These are phyloP conservation scores for Magnaporthiopsis poae DNA, from an alignment of 2,329 filamentous ascomycete genomes.

Conservation along the genomic window DNA sequence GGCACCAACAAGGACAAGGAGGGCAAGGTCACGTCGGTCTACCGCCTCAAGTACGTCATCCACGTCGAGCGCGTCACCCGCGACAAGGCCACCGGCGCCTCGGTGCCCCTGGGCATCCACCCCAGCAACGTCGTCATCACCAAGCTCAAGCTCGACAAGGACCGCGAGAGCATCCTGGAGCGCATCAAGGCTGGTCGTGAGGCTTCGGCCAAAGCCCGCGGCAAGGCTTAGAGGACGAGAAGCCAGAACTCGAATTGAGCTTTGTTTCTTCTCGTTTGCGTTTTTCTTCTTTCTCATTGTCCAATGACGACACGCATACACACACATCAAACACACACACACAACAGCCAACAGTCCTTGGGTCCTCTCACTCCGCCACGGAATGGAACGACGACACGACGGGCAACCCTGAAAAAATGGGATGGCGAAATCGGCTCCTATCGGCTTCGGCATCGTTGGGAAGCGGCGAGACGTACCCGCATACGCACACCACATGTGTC, in stretches of 20 bases:
- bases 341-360: neutral
- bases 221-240: slow-evolving; percentile 35
- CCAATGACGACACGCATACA: neutral
- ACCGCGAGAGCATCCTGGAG: slow-evolving; percentile 79
- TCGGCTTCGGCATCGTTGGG: slow-evolving; percentile 5
- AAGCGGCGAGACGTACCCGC: slow-evolving; percentile 1
- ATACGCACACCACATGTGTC: neutral
- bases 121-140: slow-evolving; percentile 96
- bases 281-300: neutral
- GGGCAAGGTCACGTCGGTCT: slow-evolving; percentile 95
- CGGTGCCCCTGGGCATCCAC: slow-evolving; percentile 86
- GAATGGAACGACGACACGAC: slow-evolving; percentile 1
- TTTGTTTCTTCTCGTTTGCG: neutral
- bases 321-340: slow-evolving; percentile 6
- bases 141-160: slow-evolving; percentile 97
- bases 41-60: slow-evolving; percentile 95
- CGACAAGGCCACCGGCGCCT: slow-evolving; percentile 96
- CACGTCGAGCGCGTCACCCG: slow-evolving; percentile 94
- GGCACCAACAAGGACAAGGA: slow-evolving; percentile 94
- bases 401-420: neutral
- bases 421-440: slow-evolving; percentile 8
- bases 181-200: slow-evolving; percentile 74
- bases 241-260: slow-evolving; percentile 19
- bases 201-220: slow-evolving; percentile 62
- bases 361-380: neutral